Evolutionary conservation across 208 protist species (phyloP), one percentile per base, ranked within the genome.

Genomic region (Leishmania braziliensis): DNA sequence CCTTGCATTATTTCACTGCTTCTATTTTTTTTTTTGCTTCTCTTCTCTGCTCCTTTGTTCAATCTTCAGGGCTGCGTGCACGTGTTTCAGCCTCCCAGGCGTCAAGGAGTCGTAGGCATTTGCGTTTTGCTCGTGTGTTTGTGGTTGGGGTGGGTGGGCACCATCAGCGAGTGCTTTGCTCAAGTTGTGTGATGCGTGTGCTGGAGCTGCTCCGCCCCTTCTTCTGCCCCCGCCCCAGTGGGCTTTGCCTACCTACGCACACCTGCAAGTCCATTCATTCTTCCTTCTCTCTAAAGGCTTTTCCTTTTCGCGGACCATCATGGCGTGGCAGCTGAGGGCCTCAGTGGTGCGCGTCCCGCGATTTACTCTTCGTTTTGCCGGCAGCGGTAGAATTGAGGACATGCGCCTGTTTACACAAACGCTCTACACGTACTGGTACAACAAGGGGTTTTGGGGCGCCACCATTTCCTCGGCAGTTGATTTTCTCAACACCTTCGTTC

Each of bases 361-460:
- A 39, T 84, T 83, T 53, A 93, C 87, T 36, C 79, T 93, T 43
- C 84, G 87, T 73, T 87, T 92, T 70, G 78, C 88, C 26, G 88
- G 86, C 12, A 91, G 81, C 65, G 87, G 91, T 16, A 84, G 83
- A 50, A 90, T 96, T 36, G 88, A 90, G 48, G 89, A 95, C 78
- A 84, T 89, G n/a, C 87, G 88, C 48, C 77, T 89, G n/a, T 92
- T 95, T 71, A 94, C 94, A 89, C 88, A 84, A 68, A 86, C 82
- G 60, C 71, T 92, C 6, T 97, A 97, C 78, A 72, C 77, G 36
- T 93, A 93, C 71, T 97, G 93, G 92, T 90, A 91, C 62, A 83
- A 91, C 81, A 94, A 93, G 66, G 93, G 93, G 20, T 91, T 89
- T 53, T 95, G 92, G 91, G 87, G 88, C 12, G 89, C 83, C 6